phyloP scores from a whole-genome alignment of 495 filamentous ascomycete species.

The Cetradonia linearis region DNA sequence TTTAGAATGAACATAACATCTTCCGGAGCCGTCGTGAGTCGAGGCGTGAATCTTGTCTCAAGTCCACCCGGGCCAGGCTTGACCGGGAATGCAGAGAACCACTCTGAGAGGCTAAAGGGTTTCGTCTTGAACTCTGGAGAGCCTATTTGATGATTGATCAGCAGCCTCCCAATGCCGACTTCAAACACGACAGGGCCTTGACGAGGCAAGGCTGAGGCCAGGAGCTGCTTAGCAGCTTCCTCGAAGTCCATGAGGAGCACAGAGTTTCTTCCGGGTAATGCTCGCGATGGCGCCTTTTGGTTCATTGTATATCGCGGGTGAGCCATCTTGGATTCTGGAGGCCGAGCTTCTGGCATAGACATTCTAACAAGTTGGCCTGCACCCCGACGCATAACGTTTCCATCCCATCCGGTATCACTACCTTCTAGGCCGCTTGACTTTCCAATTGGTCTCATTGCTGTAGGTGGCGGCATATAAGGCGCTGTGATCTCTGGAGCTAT shows the following conservation, averaged over 20 bases:
- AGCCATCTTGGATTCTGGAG: not conserved
- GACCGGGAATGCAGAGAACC: constrained; percentile 12
- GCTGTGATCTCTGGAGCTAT: not conserved
- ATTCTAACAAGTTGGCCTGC: constrained; percentile 5
- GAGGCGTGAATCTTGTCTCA: constrained; percentile 18
- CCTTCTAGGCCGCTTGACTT: not conserved
- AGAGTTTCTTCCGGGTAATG: not conserved
- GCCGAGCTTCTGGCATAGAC: not conserved
- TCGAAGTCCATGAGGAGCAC: constrained; percentile 9
- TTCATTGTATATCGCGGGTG: constrained; percentile 14
- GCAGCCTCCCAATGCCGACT: constrained; percentile 32
- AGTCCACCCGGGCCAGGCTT: not conserved
- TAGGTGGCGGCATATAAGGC: constrained; percentile 1
- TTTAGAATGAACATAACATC: constrained; percentile 35
- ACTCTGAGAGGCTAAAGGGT: constrained; percentile 12
- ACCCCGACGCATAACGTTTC: not conserved
- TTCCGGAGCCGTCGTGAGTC: constrained; percentile 31
- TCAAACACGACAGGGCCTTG: constrained; percentile 27
- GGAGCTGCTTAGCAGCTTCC: not conserved
- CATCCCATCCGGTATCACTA: not conserved
- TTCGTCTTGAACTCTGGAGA: constrained; percentile 18
- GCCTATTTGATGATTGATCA: constrained; percentile 16
- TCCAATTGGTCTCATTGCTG: not conserved
- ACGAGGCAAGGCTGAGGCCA: constrained; percentile 8
- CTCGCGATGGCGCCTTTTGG: constrained; percentile 12